phyloP scores from a whole-genome alignment of 164 flowering plant genomes.

The Magnolia officinalis region DNA sequence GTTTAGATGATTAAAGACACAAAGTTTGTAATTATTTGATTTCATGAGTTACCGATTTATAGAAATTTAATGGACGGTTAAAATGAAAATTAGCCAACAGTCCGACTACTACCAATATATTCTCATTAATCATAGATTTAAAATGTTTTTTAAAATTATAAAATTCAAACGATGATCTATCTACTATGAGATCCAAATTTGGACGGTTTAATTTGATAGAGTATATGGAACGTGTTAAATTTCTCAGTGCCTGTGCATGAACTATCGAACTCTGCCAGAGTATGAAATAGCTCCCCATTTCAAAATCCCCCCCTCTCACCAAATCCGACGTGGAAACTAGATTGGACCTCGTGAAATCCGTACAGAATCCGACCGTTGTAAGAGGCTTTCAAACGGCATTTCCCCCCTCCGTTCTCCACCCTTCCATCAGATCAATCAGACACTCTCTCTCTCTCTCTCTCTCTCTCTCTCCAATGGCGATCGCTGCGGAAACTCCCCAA shows the following conservation, averaged over 20 bases:
- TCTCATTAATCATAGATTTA: no score
- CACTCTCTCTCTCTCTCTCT: constrained; percentile 12
- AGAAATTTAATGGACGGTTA: no score
- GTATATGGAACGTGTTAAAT: neutral
- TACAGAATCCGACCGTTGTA: constrained; percentile 9
- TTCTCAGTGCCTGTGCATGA: neutral
- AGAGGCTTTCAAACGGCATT: constrained; percentile 5
- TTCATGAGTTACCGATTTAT: no score
- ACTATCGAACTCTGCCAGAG: neutral
- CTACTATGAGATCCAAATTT: no score
- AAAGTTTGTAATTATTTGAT: no score
- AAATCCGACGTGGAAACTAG: neutral
- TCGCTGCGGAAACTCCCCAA: constrained; percentile 41
- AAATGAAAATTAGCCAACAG: no score
- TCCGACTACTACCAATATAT: no score
- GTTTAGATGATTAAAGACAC: no score
- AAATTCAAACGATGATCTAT: no score
- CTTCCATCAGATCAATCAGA: neutral
- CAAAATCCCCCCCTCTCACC: neutral
- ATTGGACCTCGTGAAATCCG: neutral
- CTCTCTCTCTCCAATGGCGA: constrained; percentile 40
- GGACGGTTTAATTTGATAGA: no score
- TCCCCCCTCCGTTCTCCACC: neutral
- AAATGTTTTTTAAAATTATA: no score
- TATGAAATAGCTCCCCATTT: neutral